Evolutionary conservation across 768 basidiomycete species (phyloP).

Genomic region (Kwoniella dejecticola): DNA sequence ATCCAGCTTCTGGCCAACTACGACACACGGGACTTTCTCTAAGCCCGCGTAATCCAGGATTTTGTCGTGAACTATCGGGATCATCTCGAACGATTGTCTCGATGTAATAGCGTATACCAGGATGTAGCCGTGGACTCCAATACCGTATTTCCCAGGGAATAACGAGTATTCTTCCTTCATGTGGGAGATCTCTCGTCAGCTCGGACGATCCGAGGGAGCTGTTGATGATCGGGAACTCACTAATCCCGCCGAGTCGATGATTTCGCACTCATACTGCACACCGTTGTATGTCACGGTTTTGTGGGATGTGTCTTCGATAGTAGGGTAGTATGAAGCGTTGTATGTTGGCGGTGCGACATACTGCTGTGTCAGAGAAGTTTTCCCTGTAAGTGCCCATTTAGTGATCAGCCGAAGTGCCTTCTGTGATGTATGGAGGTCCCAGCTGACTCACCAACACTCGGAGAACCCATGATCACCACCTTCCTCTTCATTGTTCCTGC

Average conservation of each 20-base stretch:
- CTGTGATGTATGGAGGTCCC: too few species aligned
- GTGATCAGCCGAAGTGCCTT: too few species aligned
- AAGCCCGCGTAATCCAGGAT: conserved; percentile 83
- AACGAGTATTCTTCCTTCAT: conserved; percentile 97
- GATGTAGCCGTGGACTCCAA: conserved; percentile 95
- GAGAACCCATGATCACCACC: conserved; percentile 55
- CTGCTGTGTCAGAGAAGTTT: conserved; percentile 88
- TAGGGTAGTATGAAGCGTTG: conserved; percentile 90
- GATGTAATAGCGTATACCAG: conserved; percentile 94
- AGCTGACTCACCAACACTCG: conserved; percentile 53
- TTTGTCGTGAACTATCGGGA: conserved; percentile 90
- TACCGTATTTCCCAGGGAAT: conserved; percentile 87
- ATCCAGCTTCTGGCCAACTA: conserved; percentile 92
- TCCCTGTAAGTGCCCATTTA: conserved; percentile 71
- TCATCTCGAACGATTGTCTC: conserved; percentile 88
- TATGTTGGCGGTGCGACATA: conserved; percentile 87
- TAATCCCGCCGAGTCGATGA: conserved; percentile 97
- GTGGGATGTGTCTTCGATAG: conserved; percentile 83
- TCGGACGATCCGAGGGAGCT: too few species aligned
- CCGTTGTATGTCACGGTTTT: conserved; percentile 87
- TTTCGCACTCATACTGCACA: conserved; percentile 90
- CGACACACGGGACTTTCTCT: conserved; percentile 83
- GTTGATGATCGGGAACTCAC: conserved; percentile 62
- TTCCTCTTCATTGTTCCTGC: conserved; percentile 46
- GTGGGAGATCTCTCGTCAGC: neutral